These are phyloP conservation scores for Cystobasidium ongulense DNA, from an alignment of 768 basidiomycete genomes.

Conservation along the genomic window DNA sequence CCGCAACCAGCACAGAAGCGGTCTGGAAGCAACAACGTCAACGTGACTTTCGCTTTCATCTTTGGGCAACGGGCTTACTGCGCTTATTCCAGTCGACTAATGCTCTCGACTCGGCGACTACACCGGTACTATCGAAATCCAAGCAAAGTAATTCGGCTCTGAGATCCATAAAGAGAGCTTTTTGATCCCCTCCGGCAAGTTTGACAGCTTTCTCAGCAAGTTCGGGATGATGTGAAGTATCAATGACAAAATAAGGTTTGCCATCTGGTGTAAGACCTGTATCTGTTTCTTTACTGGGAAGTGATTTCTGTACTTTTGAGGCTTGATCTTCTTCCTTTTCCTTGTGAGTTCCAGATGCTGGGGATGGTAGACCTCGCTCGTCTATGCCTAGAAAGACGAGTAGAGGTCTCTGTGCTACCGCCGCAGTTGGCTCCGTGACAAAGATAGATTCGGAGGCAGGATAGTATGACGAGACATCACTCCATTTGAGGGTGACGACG, in stretches of 20 bases:
- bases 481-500: background rate
- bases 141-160: slow-evolving; percentile 55
- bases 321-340: slow-evolving; percentile 31
- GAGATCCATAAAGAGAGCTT: slow-evolving; percentile 58
- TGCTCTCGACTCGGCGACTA: slow-evolving; percentile 70
- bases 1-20: slow-evolving; percentile 89
- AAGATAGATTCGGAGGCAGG: background rate
- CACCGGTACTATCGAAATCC: slow-evolving; percentile 59
- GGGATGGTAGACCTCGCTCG: slow-evolving; percentile 47
- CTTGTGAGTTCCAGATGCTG: slow-evolving; percentile 50
- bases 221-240: slow-evolving; percentile 52
- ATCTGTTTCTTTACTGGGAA: slow-evolving; percentile 50
- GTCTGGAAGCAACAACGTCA: background rate
- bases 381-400: slow-evolving; percentile 74
- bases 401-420: slow-evolving; percentile 35
- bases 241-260: slow-evolving; percentile 76
- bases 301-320: slow-evolving; percentile 49
- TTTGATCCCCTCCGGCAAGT: slow-evolving; percentile 44
- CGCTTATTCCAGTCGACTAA: slow-evolving; percentile 88
- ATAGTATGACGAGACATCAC: background rate
- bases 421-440: background rate
- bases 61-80: no score
- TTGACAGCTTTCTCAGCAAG: slow-evolving; percentile 34
- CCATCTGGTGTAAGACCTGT: slow-evolving; percentile 57
- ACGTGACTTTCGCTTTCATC: slow-evolving; percentile 42